Conservation (phyloP, 2,329 filamentous ascomycete genomes). For the Fusarium tanahbumbuense region DNA sequence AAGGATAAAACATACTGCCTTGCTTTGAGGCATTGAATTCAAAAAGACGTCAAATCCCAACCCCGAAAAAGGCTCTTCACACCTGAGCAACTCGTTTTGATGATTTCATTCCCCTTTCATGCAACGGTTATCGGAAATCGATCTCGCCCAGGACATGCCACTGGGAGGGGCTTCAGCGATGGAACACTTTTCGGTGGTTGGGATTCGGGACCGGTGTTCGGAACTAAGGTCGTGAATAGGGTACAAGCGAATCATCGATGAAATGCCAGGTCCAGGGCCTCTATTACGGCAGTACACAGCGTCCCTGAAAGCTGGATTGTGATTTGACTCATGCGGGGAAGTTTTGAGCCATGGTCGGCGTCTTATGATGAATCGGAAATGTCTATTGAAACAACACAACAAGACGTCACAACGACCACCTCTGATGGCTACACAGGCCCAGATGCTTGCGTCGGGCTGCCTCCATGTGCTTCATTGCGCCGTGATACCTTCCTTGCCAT, state of each 20-base stretch:
- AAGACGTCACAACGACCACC: slow-evolving; percentile 28
- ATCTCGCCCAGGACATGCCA: slow-evolving; percentile 42
- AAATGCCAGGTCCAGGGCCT: slow-evolving; percentile 47
- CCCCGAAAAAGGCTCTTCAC: slow-evolving; percentile 44
- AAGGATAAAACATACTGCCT: slow-evolving; percentile 65
- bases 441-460: slow-evolving; percentile 10
- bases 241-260: slow-evolving; percentile 48
- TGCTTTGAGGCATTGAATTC: slow-evolving; percentile 67
- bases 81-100: slow-evolving; percentile 43
- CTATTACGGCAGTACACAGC: slow-evolving; percentile 46
- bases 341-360: slow-evolving; percentile 48
- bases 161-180: slow-evolving; percentile 44
- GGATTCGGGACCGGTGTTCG: slow-evolving; percentile 38
- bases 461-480: slow-evolving; percentile 9
- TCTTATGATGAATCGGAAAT: slow-evolving; percentile 49
- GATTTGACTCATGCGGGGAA: slow-evolving; percentile 47
- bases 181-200: slow-evolving; percentile 42
- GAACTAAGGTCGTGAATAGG: slow-evolving; percentile 41
- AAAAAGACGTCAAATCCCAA: slow-evolving; percentile 61
- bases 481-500: slow-evolving; percentile 16
- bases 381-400: slow-evolving; percentile 44
- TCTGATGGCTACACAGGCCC: slow-evolving; percentile 12
- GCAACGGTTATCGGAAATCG: slow-evolving; percentile 42
- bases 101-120: slow-evolving; percentile 39
- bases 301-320: slow-evolving; percentile 46